phyloP scores from a whole-genome alignment of 495 filamentous ascomycete species.

The Xylaria scruposa region DNA sequence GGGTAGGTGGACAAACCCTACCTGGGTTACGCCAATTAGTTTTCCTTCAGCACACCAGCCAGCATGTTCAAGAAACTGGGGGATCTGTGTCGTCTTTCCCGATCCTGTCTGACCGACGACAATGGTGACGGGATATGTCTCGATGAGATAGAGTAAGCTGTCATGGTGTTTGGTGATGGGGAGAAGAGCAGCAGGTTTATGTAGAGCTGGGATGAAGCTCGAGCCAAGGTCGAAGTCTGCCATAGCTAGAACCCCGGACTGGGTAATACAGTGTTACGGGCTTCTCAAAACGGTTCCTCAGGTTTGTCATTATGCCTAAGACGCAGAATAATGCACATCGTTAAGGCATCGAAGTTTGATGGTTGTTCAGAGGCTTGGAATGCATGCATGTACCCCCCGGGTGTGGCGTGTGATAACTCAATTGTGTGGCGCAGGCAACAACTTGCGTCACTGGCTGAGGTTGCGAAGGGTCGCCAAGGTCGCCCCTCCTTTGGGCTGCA shows the following conservation, averaged over 20 bases:
- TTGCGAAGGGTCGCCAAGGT: slow-evolving; percentile 31
- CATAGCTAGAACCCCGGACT: slow-evolving; percentile 42
- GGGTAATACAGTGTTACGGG: background rate
- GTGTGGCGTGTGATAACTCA: background rate
- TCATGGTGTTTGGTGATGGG: slow-evolving; percentile 80
- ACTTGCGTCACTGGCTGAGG: slow-evolving; percentile 35
- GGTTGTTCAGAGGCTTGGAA: background rate
- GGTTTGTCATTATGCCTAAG: slow-evolving; percentile 12
- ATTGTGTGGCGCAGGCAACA: slow-evolving; percentile 24
- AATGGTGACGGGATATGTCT: slow-evolving; percentile 79
- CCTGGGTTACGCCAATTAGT: slow-evolving; percentile 88
- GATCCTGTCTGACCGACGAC: slow-evolving; percentile 91
- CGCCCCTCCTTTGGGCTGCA: slow-evolving; percentile 29
- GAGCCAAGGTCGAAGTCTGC: slow-evolving; percentile 66
- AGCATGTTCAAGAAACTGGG: slow-evolving; percentile 84
- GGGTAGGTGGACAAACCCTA: slow-evolving; percentile 48
- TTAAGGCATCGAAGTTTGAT: background rate
- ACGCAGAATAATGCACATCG: background rate
- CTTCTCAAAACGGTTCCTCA: background rate
- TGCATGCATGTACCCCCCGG: background rate
- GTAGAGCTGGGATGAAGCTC: slow-evolving; percentile 75
- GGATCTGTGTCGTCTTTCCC: slow-evolving; percentile 89
- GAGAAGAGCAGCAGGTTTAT: slow-evolving; percentile 77
- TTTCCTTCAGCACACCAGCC: slow-evolving; percentile 88
- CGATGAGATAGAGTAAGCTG: slow-evolving; percentile 75